Evolutionary conservation across 768 basidiomycete species (phyloP), one percentile per base, ranked within the genome.

Genomic region (Pilatotrama ljubarskyi): DNA sequence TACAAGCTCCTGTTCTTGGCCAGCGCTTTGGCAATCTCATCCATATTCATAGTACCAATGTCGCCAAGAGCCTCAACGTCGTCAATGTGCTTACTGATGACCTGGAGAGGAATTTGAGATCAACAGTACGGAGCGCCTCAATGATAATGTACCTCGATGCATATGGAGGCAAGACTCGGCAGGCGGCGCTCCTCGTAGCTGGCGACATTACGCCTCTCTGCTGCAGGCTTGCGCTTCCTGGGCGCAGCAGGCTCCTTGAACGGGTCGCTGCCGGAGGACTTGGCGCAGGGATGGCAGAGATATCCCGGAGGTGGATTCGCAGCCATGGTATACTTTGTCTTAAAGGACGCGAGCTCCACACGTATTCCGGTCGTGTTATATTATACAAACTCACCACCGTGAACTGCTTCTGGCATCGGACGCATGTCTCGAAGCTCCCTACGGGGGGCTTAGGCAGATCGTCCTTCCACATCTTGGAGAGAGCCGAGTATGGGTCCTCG

Each of bases 1-100:
- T 70, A 94, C 94, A 96, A 75, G 59, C 86, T 82, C 38, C 95
- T 78, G 67, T 88, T 91, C 68, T 88, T 90, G 9, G 90, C 87
- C 20, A 97, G 77, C 3, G 91, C 87, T 70, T 87, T 91, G 14
- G 90, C 82, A 47, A 98, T 90, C 41, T 87, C 84, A 59, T 95
- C 87, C 78, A 93, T 78, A 69, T 95, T 98, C 72, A 92, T 72
- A 1, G 83, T 66, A 0, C 95, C 94, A 51, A 98, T 90, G 67
- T 96, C 89, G 0, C 96, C 96, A 15, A 95, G 75, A 0, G 88
- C 87, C 63, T 93, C 92, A 6, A 98, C 87, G 65, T 96, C 91
- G 57, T 94, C 83, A 57, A 98, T 96, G 70, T 93, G 85, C 58
- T 84, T 83, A 17, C 90, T 88, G 57, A 98, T 86, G 22, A 97